Base-by-base conservation (phyloP, 768 basidiomycete genomes). In the Lentinula guzmanii region DNA sequence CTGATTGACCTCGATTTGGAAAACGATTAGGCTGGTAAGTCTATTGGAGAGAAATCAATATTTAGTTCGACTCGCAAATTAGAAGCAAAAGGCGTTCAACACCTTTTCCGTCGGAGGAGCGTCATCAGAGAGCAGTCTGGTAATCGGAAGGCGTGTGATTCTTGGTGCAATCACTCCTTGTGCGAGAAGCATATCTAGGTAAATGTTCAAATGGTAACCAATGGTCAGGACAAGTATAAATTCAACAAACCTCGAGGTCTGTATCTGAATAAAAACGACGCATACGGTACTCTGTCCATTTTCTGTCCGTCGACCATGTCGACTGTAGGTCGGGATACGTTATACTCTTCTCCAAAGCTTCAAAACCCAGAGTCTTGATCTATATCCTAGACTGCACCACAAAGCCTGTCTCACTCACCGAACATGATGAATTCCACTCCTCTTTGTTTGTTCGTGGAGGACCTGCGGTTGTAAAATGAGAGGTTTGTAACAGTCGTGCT, bases 381-480 rank as follows among this genome's bases (percentile, higher is more conserved):
- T 28, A 28, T 28, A 28, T 11, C 39, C n/a, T 34, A 10, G n/a
- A 39, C 1, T 16, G 16, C 39, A 5, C 31, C 7, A 55, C 11
- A 31, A 33, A 46, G 31, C 28, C 18, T 13, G 61, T 61, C 10
- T 13, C 13, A 28, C 64, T 13, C 53, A 74, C 73, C 64, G 67
- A 45, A 74, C 71, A 46, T 73, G 71, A 61, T 76, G 75, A 9
- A 68, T 67, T 16, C 72, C 73, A 1, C 71, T 72, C 58, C 70
- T 74, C 64, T 75, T 74, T 11, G 72, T 72, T 46, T 62, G 65
- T 53, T 75, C 74, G 59, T 74, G 73, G 5, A 76, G 68, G 7
- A 71, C 51, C 50, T 71, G 71, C 6, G 58, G 53, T 51, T 72
- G 70, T 35, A 74, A 64, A 8, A 68, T 66, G 5, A 62, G 63